Evolutionary conservation across 2,329 filamentous ascomycete species (phyloP).

Genomic region (Coniochaeta sp.): DNA sequence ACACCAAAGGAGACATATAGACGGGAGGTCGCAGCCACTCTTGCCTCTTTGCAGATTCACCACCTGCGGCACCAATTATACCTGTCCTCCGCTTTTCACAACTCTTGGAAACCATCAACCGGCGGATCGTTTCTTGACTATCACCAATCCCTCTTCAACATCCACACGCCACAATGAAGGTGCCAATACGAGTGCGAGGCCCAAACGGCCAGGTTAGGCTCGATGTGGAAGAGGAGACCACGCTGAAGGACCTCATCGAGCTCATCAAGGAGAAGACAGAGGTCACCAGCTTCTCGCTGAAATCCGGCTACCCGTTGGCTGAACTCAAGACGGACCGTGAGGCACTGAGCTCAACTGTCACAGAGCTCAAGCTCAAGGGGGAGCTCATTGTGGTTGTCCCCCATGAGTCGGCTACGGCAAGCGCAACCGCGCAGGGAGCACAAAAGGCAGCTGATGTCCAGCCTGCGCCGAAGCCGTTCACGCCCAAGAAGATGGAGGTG

Average conservation of each 20-base stretch:
- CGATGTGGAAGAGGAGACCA: slow-evolving; percentile 61
- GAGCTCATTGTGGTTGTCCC: slow-evolving; percentile 46
- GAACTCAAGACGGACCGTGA: slow-evolving; percentile 49
- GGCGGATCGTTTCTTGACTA: no score
- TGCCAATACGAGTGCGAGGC: slow-evolving; percentile 70
- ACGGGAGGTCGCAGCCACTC: no score
- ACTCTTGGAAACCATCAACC: no score
- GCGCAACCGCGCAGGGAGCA: slow-evolving; percentile 5
- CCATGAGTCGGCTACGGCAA: slow-evolving; percentile 20
- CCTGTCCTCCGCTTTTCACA: no score
- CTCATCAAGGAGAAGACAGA: slow-evolving; percentile 58
- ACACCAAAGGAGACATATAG: no score
- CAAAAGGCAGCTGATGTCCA: slow-evolving; percentile 7
- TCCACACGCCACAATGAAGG: slow-evolving; percentile 28
- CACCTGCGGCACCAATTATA: no score
- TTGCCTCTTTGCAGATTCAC: no score
- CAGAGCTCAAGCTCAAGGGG: slow-evolving; percentile 39
- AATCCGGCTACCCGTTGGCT: slow-evolving; percentile 78
- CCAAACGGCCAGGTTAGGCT: slow-evolving; percentile 67
- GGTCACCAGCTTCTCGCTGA: slow-evolving; percentile 63
- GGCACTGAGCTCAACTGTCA: slow-evolving; percentile 39
- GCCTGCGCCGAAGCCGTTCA: slow-evolving; percentile 17
- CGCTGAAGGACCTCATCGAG: slow-evolving; percentile 52
- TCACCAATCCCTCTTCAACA: no score
- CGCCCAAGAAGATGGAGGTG: slow-evolving; percentile 25